Conservation (phyloP, 768 basidiomycete genomes). For the Boletus rufocinnamomeus region DNA sequence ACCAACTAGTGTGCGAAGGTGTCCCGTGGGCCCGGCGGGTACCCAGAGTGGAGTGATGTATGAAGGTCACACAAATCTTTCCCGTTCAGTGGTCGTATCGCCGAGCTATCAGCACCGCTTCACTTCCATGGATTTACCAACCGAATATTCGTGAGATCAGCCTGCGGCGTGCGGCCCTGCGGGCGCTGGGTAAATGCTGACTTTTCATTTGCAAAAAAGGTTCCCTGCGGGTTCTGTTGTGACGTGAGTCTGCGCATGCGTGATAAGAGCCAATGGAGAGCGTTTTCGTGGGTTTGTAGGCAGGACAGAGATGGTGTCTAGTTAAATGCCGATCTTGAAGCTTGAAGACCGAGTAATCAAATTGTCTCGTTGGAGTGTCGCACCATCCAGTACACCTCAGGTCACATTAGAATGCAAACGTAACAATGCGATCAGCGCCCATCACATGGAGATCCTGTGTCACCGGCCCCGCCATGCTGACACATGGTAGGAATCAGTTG, state of each 20-base stretch:
- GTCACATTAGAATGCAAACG: constrained; percentile 8
- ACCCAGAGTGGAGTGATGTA: neutral
- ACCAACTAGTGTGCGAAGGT: constrained; percentile 2
- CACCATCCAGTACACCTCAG: constrained; percentile 9
- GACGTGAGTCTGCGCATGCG: neutral
- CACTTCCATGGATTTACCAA: constrained; percentile 23
- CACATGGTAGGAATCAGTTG: constrained; percentile 8
- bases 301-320: neutral
- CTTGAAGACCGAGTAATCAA: constrained; percentile 1
- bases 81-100: constrained; percentile 18
- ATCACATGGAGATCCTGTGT: constrained; percentile 12
- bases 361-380: neutral
- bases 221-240: neutral
- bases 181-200: neutral
- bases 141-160: constrained; percentile 24
- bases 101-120: constrained; percentile 22
- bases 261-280: neutral
- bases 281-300: neutral
- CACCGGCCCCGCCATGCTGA: constrained; percentile 19
- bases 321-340: neutral
- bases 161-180: constrained; percentile 2
- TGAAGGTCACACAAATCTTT: constrained; percentile 2
- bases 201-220: neutral
- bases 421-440: constrained; percentile 13
- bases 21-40: constrained; percentile 8